phyloP scores from a whole-genome alignment of 2,329 filamentous ascomycete genomes.

The Trichoderma sp. region DNA sequence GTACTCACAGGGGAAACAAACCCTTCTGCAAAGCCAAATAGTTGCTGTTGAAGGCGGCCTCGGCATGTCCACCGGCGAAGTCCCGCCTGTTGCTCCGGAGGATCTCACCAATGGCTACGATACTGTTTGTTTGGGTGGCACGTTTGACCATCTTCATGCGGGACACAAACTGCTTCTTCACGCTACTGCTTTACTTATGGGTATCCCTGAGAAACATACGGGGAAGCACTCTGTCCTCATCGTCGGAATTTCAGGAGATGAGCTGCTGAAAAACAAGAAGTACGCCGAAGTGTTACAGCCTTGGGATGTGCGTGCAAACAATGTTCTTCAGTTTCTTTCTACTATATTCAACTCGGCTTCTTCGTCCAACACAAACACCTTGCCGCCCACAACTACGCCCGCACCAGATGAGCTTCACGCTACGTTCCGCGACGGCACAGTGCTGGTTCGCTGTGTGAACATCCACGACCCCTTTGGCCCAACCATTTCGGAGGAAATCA shows the following conservation, averaged over 20 bases:
- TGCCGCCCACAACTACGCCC: neutral
- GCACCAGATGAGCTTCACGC: slow-evolving; percentile 42
- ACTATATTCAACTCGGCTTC: slow-evolving; percentile 56
- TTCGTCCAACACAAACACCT: slow-evolving; percentile 22
- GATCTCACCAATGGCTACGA: slow-evolving; percentile 29
- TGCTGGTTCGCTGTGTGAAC: slow-evolving; percentile 76
- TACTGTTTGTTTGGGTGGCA: slow-evolving; percentile 79
- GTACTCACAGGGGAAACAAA: slow-evolving; percentile 49
- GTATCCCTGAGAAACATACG: slow-evolving; percentile 46
- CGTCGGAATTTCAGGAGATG: slow-evolving; percentile 86
- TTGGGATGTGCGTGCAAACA: slow-evolving; percentile 73
- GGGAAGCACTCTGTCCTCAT: slow-evolving; percentile 60
- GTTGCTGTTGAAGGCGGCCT: slow-evolving; percentile 55
- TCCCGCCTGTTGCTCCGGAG: neutral
- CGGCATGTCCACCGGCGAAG: slow-evolving; percentile 37
- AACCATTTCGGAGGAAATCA: slow-evolving; percentile 77
- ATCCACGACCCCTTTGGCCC: slow-evolving; percentile 90
- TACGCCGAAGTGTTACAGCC: slow-evolving; percentile 77
- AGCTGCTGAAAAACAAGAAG: slow-evolving; percentile 85
- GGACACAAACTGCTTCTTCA: slow-evolving; percentile 96
- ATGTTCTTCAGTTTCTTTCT: slow-evolving; percentile 71
- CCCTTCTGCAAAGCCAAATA: slow-evolving; percentile 52
- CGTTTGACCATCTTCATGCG: slow-evolving; percentile 93
- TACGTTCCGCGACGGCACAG: slow-evolving; percentile 56
- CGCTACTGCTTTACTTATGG: slow-evolving; percentile 74